Conservation (phyloP, 108 stramenopile genomes). For the Discostella stelligeroides region DNA sequence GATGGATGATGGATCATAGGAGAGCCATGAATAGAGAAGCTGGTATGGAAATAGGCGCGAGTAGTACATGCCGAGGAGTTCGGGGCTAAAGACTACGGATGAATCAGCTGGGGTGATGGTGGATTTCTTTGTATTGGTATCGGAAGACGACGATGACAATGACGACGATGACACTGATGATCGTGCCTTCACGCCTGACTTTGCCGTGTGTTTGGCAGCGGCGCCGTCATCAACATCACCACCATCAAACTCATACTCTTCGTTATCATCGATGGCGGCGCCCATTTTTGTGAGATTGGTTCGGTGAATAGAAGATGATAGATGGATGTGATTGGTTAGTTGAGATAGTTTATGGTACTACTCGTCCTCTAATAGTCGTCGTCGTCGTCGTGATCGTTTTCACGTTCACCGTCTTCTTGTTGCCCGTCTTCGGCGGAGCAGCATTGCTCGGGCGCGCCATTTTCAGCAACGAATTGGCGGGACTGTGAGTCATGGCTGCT, state of each 20-base stretch:
- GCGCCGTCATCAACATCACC: neutral
- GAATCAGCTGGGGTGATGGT: constrained; percentile 21
- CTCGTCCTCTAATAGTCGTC: no score
- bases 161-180: constrained; percentile 2
- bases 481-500: no score
- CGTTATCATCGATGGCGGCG: constrained; percentile 28
- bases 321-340: no score
- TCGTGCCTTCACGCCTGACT: neutral
- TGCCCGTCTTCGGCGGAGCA: no score
- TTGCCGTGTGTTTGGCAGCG: constrained; percentile 9
- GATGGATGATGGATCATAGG: constrained; percentile 56
- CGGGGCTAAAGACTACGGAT: constrained; percentile 81
- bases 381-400: no score
- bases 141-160: no score
- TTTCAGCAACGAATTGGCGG: no score
- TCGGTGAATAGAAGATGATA: no score
- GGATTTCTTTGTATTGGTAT: constrained; percentile 7
- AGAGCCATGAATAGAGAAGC: constrained; percentile 72
- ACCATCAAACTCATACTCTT: constrained; percentile 31
- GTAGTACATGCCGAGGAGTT: constrained; percentile 93
- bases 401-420: no score
- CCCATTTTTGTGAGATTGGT: constrained; percentile 26
- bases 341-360: no score
- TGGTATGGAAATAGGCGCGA: constrained; percentile 89
- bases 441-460: neutral